A percentile compares a stretch with the other conserved stretches of the same genome.
Evolutionary conservation across 2,329 filamentous ascomycete genomes (phyloP).

Genomic region (Cercospora zeina): DNA sequence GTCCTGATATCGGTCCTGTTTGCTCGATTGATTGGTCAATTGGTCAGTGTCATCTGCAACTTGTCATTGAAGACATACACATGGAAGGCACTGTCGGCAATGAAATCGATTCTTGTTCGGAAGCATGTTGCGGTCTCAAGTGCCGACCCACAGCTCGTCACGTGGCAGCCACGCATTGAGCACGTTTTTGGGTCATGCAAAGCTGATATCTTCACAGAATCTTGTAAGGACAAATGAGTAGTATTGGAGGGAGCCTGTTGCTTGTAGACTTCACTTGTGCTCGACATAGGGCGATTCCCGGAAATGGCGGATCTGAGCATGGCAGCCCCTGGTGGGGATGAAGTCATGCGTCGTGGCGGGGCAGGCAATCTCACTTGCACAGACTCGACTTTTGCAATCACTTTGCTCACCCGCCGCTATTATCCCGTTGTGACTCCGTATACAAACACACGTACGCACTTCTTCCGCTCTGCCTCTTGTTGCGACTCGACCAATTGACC

Average conservation of each 20-base stretch:
- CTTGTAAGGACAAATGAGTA: not conserved
- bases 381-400: constrained; percentile 8
- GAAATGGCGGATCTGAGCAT: not conserved
- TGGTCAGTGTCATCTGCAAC: not conserved
- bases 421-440: not conserved
- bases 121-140: constrained; percentile 1
- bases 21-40: not conserved
- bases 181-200: not conserved
- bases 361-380: constrained; percentile 6
- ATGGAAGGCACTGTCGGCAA: constrained; percentile 2
- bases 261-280: too few relatives aligned
- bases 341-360: constrained; percentile 11
- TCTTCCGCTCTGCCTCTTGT: not conserved
- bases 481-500: constrained; percentile 3
- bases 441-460: not conserved
- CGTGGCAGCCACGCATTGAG: not conserved
- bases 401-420: not conserved
- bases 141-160: constrained; percentile 3
- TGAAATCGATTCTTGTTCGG: constrained; percentile 15
- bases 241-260: not conserved
- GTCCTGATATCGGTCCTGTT: not conserved
- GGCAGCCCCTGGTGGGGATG: constrained; percentile 2
- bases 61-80: not conserved
- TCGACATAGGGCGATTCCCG: not conserved
- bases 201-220: not conserved